phyloP scores from a whole-genome alignment of 306 rosid species.

The Prosopis cineraria region DNA sequence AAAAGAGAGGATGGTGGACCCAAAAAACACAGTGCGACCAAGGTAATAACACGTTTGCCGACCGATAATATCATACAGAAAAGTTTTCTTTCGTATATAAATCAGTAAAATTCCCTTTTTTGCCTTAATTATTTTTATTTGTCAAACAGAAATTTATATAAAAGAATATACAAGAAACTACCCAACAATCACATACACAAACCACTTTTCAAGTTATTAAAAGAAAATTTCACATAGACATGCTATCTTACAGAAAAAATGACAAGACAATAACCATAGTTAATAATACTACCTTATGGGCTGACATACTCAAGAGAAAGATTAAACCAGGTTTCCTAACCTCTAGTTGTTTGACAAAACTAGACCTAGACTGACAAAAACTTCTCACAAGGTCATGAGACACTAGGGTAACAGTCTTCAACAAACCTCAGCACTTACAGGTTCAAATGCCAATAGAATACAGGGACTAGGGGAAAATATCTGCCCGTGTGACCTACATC shows the following conservation, averaged over 20 bases:
- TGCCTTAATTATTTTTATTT: not conserved
- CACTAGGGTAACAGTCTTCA: conserved; percentile 58
- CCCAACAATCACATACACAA: not conserved
- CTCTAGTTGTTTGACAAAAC: conserved; percentile 45
- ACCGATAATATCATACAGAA: conserved; percentile 7
- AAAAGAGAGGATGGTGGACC: not conserved
- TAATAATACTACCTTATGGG: not conserved
- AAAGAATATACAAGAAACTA: not conserved
- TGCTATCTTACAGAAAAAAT: conserved; percentile 9
- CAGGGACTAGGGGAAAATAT: conserved; percentile 23
- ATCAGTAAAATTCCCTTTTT: not conserved
- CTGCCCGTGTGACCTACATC: conserved; percentile 18
- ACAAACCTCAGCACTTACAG: conserved; percentile 50
- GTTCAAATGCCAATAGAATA: conserved; percentile 28
- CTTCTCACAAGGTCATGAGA: conserved; percentile 55
- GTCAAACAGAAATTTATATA: conserved; percentile 11
- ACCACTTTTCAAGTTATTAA: conserved; percentile 6
- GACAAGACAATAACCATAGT: not conserved
- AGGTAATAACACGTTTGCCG: conserved; percentile 14
- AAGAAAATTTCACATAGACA: not conserved
- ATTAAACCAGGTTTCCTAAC: conserved; percentile 5
- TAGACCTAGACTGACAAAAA: conserved; percentile 55
- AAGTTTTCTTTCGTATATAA: not conserved
- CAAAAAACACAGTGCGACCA: not conserved
- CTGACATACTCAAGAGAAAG: not conserved